A percentile compares a stretch with the other conserved stretches of the same genome.
Evolutionary conservation across 148 eudicot genomes (phyloP).

Genomic region (Tetragonia tetragonoides): DNA sequence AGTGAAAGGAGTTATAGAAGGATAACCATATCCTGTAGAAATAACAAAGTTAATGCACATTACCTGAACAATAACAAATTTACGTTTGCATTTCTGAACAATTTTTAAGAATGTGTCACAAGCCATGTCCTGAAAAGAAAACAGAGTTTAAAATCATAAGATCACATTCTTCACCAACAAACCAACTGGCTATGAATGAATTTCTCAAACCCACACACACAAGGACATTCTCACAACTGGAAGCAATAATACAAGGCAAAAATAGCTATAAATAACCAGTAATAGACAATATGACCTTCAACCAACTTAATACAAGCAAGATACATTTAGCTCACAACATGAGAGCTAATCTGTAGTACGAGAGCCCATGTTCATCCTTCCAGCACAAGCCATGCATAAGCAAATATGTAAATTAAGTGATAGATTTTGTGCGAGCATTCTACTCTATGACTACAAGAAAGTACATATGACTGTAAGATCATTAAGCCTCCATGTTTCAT

Average conservation of each 20-base stretch:
- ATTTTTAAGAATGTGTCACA: constrained; percentile 97
- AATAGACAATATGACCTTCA: neutral
- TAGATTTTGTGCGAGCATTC: neutral
- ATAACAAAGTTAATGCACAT: neutral
- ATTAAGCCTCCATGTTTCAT: neutral
- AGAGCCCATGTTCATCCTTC: neutral
- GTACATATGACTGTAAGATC: neutral
- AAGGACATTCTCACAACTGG: neutral
- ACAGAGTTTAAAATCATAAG: neutral
- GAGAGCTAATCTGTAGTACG: too few species aligned
- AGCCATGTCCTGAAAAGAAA: constrained; percentile 84
- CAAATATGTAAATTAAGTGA: neutral
- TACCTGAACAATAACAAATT: constrained; percentile 93
- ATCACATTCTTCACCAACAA: neutral
- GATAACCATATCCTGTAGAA: neutral
- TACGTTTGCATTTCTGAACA: constrained; percentile 97
- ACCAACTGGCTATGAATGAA: neutral
- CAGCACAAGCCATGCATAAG: neutral
- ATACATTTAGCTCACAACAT: neutral
- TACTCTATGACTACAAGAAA: neutral
- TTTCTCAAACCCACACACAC: neutral
- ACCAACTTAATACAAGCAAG: neutral
- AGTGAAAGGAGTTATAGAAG: neutral
- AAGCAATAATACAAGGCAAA: neutral
- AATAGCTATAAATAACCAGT: neutral